Base-by-base conservation (phyloP, 2,329 filamentous ascomycete species). In the Nothophaeocryptopus gaeumannii region DNA sequence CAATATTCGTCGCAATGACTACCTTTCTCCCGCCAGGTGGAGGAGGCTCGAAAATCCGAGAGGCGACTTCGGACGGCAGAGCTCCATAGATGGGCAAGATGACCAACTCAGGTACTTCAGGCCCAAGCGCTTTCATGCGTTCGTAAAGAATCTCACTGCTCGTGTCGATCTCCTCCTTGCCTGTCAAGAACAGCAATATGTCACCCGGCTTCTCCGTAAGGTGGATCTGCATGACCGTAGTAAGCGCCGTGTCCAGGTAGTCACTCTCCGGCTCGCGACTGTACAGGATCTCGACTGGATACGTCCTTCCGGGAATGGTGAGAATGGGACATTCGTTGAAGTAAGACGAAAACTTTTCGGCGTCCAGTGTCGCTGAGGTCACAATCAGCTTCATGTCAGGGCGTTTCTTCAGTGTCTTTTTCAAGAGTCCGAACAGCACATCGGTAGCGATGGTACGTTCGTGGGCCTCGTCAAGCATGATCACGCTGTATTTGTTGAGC, bases 391-490 rank as follows among this genome's bases (percentile, higher is more conserved):
- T 95, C 58, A 99, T 76, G 63, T 99, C 93, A 0, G 87, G 84
- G 42, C 93, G 79, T 56, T 87, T 78, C 69, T 91, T 90, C 14
- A 96, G 70, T 0, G 93, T 92, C 74, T 97, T 96, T 71, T 99
- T 99, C 40, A 99, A 74, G 50, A 99, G 72, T 0, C 89, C 92
- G 67, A 99, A 97, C 2, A 99, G 78, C 2, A 99, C 89, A 71
- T 99, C 93, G 0, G 93, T 99, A 0, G 92, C 83, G 61, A 99
- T 95, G 0, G 93, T 99, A 52, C 93, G 84, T 69, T 99, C 93
- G 82, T 99, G 93, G 3, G 93, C 93, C 67, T 99, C 93, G 68
- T 99, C 93, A 61, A 99, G 79, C 85, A 99, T 99, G 64, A 99
- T 96, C 53, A 93, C 89, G 1, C 90, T 95, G 67, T 99, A 99